Percentiles rank a stretch among this genome's conserved stretches.
These are phyloP conservation scores for Malbranchea cinnamomea DNA, from an alignment of 2,329 filamentous ascomycete species.

Conservation along the genomic window DNA sequence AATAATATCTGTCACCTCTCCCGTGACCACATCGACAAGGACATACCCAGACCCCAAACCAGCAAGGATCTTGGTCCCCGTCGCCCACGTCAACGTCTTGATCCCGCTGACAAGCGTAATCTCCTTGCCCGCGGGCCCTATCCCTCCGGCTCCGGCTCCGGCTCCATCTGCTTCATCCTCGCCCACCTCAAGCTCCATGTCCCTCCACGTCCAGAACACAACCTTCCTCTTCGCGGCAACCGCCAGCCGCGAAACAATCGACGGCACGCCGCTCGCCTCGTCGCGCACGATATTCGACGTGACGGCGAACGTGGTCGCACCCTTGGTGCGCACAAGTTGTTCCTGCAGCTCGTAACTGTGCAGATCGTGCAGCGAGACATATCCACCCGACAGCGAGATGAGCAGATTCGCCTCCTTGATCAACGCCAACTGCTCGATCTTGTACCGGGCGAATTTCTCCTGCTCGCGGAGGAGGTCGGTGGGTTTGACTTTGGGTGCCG, in stretches of 20 bases:
- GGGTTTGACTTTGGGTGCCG: slow-evolving; percentile 32
- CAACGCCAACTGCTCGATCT: slow-evolving; percentile 84
- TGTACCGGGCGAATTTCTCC: slow-evolving; percentile 81
- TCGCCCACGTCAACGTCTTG: slow-evolving; percentile 82
- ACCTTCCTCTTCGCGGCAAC: slow-evolving; percentile 87
- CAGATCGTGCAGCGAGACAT: slow-evolving; percentile 80
- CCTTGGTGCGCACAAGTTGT: slow-evolving; percentile 67
- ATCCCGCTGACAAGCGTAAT: slow-evolving; percentile 69
- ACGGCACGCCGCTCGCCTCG: slow-evolving; percentile 67
- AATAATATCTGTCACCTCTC: slow-evolving; percentile 60
- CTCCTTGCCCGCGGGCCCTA: too few relatives aligned
- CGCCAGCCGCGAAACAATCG: slow-evolving; percentile 80
- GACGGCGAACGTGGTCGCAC: slow-evolving; percentile 78
- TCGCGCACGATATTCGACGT: slow-evolving; percentile 95
- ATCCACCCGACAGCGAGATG: slow-evolving; percentile 77
- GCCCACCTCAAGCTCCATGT: slow-evolving; percentile 86
- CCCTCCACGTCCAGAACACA: slow-evolving; percentile 88
- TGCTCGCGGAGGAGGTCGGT: slow-evolving; percentile 82
- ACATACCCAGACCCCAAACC: slow-evolving; percentile 88
- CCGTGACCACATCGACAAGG: slow-evolving; percentile 67
- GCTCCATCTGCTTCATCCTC: slow-evolving; percentile 47
- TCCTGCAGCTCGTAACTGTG: slow-evolving; percentile 72
- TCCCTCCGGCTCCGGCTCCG: too few relatives aligned
- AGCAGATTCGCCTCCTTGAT: slow-evolving; percentile 91
- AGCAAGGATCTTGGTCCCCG: slow-evolving; percentile 69